Conservation (phyloP, 768 basidiomycete genomes). For the Tephrocybe sp. region DNA sequence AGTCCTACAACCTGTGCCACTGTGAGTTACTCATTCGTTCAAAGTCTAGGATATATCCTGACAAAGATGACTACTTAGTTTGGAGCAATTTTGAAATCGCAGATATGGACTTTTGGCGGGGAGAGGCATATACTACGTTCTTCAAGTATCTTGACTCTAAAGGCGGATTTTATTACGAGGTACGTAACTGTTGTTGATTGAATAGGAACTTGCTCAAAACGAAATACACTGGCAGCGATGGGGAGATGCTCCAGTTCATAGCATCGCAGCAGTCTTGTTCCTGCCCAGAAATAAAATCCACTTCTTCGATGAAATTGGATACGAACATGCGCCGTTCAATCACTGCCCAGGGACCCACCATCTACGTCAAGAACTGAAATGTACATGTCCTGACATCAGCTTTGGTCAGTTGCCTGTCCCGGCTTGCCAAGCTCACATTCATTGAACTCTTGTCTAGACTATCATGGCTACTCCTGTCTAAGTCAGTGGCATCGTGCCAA, state of each 20-base stretch:
- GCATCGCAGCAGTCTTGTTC: slow-evolving; percentile 75
- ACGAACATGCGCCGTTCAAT: slow-evolving; percentile 72
- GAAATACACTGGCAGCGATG: too few relatives aligned
- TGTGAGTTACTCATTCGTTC: slow-evolving; percentile 52
- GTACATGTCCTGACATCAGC: slow-evolving; percentile 59
- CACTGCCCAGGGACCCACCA: slow-evolving; percentile 56
- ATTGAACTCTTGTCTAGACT: background rate
- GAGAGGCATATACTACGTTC: slow-evolving; percentile 59
- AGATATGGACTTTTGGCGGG: slow-evolving; percentile 64
- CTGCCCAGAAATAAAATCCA: slow-evolving; percentile 68
- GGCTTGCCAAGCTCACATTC: background rate
- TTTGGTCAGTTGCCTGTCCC: slow-evolving; percentile 45
- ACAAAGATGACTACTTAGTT: slow-evolving; percentile 28
- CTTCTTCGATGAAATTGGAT: slow-evolving; percentile 82
- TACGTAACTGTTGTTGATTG: slow-evolving; percentile 20
- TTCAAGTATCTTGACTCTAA: slow-evolving; percentile 61
- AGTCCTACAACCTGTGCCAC: slow-evolving; percentile 57
- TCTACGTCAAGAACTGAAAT: slow-evolving; percentile 46
- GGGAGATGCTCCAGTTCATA: slow-evolving; percentile 87
- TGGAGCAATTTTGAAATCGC: slow-evolving; percentile 78
- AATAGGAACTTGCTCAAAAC: slow-evolving; percentile 21
- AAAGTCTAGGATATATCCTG: background rate
- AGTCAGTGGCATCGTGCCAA: background rate
- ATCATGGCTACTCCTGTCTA: slow-evolving; percentile 1
- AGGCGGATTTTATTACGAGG: slow-evolving; percentile 72